These are phyloP conservation scores for Trichomonascaceae sp. DNA, from an alignment of 1,139 yeast genomes.

Conservation along the genomic window DNA sequence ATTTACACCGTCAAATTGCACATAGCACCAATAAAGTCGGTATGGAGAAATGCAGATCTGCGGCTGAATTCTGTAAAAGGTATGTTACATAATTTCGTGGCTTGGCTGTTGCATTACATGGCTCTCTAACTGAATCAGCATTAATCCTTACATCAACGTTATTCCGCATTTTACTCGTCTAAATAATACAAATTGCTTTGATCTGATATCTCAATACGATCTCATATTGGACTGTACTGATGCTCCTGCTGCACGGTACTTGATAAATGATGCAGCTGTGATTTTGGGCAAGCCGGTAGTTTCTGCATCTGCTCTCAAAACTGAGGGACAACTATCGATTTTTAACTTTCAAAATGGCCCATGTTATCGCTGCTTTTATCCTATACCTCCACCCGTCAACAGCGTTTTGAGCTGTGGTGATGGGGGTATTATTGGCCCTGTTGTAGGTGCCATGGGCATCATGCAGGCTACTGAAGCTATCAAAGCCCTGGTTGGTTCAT, in stretches of 20 bases:
- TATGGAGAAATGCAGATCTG: conserved; percentile 69
- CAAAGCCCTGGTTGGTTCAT: conserved; percentile 59
- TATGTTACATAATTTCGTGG: conserved; percentile 10
- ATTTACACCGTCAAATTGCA: conserved; percentile 82
- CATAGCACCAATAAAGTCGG: conserved; percentile 69
- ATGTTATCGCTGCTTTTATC: conserved; percentile 91
- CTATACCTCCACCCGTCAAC: conserved; percentile 81
- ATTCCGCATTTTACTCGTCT: conserved; percentile 49
- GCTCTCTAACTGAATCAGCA: conserved; percentile 9
- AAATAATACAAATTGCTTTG: conserved; percentile 53
- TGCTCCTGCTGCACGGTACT: conserved; percentile 79
- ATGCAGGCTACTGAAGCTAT: conserved; percentile 86
- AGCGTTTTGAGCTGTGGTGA: conserved; percentile 83
- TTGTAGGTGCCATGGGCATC: conserved; percentile 84
- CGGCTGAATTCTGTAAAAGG: conserved; percentile 44
- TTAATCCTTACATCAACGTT: conserved; percentile 66
- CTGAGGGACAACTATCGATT: conserved; percentile 85
- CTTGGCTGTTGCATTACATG: neutral
- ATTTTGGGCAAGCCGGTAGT: conserved; percentile 63
- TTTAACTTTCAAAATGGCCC: conserved; percentile 74
- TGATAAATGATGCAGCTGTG: conserved; percentile 82
- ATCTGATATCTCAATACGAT: conserved; percentile 59
- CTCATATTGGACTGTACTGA: conserved; percentile 90
- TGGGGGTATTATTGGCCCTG: conserved; percentile 95
- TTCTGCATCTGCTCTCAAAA: conserved; percentile 85